Evolutionary conservation across 495 filamentous ascomycete genomes (phyloP), one percentile per base, ranked within the genome.

Genomic region (Tuber borchii): DNA sequence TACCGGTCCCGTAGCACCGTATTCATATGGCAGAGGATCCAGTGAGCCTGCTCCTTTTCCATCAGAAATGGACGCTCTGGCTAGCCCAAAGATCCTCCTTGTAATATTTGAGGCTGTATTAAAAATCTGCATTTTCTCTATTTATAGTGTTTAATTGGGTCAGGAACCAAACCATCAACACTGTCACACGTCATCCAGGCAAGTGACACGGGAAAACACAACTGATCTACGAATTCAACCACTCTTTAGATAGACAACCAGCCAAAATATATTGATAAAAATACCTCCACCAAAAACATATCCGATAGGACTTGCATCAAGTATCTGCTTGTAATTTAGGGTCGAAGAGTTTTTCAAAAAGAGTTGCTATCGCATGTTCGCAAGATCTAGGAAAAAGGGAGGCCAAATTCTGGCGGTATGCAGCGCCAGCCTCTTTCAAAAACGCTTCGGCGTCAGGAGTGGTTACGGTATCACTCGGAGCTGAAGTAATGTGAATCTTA

Each of bases 101-200:
- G 51, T 40, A 40, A 40, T 0, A 40, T 4, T 40, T 40, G 39
- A 40, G 39, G 39, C 39, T 40, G 39, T 31, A 61, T 61, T 31
- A 16, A 61, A 26, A 16, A 65, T 7, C 56, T 7, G 26, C 14
- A 31, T 34, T 34, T 8, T 7, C 56, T 14, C 56, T 65, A 65
- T 65, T 65, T 31, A 65, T 65, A 65, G 56, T 31, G 31, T 34
- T 26, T 61, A 61, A 61, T 61, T 31, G 12, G n/a, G n/a, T n/a
- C 10, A 61, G 56, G 26, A 61, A 16, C 56, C n/a, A 61, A 31
- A 61, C 56, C 56, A 16, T 17, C 56, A 61, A 61, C 56, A 61
- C 56, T 61, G 56, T n/a, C 56, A 61, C 56, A 61, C 56, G 56
- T 61, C 56, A 61, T 31, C 56, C 8, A 61, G 56, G 51, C 22